Base-by-base conservation (phyloP, 1,139 yeast genomes). In the Blastobotrys capitulatus region DNA sequence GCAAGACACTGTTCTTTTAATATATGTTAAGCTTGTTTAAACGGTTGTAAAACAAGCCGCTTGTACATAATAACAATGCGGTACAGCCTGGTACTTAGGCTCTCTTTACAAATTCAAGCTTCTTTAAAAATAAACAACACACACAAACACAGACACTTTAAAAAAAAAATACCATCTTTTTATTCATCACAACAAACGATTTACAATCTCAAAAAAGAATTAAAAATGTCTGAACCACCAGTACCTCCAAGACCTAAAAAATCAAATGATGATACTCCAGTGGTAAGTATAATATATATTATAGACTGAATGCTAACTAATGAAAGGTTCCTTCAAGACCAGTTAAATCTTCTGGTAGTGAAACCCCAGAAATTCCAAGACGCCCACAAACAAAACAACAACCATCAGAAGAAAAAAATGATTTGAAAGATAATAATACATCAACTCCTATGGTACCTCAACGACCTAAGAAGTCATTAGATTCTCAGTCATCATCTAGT, bases 171-270 rank as follows among this genome's bases (percentile, higher is more conserved):
- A n/a, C n/a, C n/a, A n/a, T n/a, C n/a, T n/a, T n/a, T n/a, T n/a
- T n/a, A n/a, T n/a, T n/a, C 39, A 6, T 36, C 39, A 36, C 2
- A 36, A n/a, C 15, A 6, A n/a, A 36, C 39, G 8, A 36, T 13
- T 32, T 34, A 22, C 39, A 25, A 43, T 43, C 39, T 32, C 4
- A 22, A 22, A 4, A 22, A 22, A 22, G 6, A 22, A 7, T 22
- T 35, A 18, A 36, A 36, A 6, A 19, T 35, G 38, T 19, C 20
- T 3, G 36, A 36, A 29, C 42, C 46, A 13, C 36, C 25, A 12
- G 46, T 44, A 8, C 46, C 46, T 8, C 42, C 46, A n/a, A 7
- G 46, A 12, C 46, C 46, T 8, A 20, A 40, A 27, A 35, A 25
- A 18, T 26, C 36, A n/a, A 39, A 16, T 40, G 25, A 16, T n/a